Evolutionary conservation across 2,329 filamentous ascomycete species (phyloP).

Genomic region (Colletotrichum cereale): DNA sequence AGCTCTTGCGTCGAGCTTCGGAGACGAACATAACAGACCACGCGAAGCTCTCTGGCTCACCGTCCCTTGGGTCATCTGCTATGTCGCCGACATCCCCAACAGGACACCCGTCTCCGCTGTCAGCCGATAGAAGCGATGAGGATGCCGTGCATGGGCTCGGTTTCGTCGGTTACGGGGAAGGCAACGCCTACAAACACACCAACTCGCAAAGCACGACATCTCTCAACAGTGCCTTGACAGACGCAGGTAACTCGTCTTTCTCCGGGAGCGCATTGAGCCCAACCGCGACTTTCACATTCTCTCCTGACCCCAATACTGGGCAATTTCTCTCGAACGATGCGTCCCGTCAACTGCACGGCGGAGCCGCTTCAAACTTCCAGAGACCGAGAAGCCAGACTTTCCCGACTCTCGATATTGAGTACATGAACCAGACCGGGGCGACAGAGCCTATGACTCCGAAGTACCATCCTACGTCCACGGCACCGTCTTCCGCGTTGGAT

Average conservation of each 20-base stretch:
- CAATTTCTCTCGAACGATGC: slow-evolving; percentile 67
- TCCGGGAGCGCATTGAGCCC: slow-evolving; percentile 80
- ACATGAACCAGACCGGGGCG: slow-evolving; percentile 58
- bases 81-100: slow-evolving; percentile 81
- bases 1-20: slow-evolving; percentile 68
- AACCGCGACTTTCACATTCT: slow-evolving; percentile 79
- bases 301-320: slow-evolving; percentile 77
- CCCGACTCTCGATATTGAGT: slow-evolving; percentile 76
- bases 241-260: slow-evolving; percentile 74
- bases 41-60: slow-evolving; percentile 68
- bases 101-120: slow-evolving; percentile 75
- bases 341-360: slow-evolving; percentile 51
- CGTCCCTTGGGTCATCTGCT: slow-evolving; percentile 65
- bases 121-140: slow-evolving; percentile 77
- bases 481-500: slow-evolving; percentile 65
- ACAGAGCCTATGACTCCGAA: slow-evolving; percentile 64
- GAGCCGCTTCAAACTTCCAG: slow-evolving; percentile 67
- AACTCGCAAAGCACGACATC: slow-evolving; percentile 77
- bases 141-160: slow-evolving; percentile 71
- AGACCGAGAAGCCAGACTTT: slow-evolving; percentile 91
- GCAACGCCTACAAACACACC: slow-evolving; percentile 66
- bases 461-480: slow-evolving; percentile 60
- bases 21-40: slow-evolving; percentile 80
- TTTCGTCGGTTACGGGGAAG: slow-evolving; percentile 70
- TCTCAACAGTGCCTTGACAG: slow-evolving; percentile 75